Percentiles rank a stretch among this genome's conserved stretches.
phyloP scores from a whole-genome alignment of 345 rosid genomes.

The Draba incana region DNA sequence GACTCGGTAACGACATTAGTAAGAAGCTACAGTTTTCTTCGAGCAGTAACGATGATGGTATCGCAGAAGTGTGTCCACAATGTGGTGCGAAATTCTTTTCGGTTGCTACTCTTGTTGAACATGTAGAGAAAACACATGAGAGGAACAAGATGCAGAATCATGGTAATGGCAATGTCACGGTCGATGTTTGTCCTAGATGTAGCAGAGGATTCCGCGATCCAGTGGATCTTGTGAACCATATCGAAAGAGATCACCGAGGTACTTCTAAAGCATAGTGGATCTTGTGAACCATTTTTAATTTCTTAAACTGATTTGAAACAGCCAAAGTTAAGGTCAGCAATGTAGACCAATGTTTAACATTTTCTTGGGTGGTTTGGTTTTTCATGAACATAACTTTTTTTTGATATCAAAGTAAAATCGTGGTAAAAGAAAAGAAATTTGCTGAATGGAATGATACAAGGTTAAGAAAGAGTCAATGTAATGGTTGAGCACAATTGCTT shows the following conservation, averaged over 20 bases:
- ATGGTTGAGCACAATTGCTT: no score
- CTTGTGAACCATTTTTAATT: no score
- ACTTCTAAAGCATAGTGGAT: slow-evolving; percentile 61
- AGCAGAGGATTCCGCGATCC: slow-evolving; percentile 88
- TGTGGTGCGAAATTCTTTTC: slow-evolving; percentile 71
- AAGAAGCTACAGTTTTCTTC: slow-evolving; percentile 68
- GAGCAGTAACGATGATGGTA: slow-evolving; percentile 43
- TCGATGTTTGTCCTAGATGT: slow-evolving; percentile 92
- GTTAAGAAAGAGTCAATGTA: neutral
- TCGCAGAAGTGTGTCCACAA: slow-evolving; percentile 70
- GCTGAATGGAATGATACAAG: neutral
- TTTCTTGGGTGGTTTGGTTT: neutral
- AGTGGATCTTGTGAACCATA: slow-evolving; percentile 84
- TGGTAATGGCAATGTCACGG: slow-evolving; percentile 55
- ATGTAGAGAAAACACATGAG: slow-evolving; percentile 68
- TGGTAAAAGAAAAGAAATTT: neutral
- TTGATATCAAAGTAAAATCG: neutral
- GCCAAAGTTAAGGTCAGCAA: neutral
- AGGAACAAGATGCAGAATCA: slow-evolving; percentile 50
- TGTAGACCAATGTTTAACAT: neutral
- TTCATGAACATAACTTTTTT: neutral
- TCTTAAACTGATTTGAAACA: neutral
- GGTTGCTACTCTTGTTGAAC: slow-evolving; percentile 67
- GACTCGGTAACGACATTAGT: slow-evolving; percentile 60
- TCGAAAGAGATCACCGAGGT: slow-evolving; percentile 87